Base-by-base conservation (phyloP, 1,139 yeast genomes). In the Lodderomyces elongisporus region DNA sequence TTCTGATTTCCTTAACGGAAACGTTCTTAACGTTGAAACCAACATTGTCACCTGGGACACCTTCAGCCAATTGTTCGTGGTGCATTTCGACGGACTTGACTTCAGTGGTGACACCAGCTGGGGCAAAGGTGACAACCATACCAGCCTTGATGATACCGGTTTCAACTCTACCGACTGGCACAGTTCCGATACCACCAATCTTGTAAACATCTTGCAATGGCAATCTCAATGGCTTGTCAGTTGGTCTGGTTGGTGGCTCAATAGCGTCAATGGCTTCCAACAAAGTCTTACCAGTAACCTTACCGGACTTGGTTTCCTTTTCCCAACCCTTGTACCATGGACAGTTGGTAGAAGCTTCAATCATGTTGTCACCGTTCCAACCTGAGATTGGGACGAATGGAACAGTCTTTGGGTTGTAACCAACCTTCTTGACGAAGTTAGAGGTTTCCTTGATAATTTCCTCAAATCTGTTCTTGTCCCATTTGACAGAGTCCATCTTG, bases 11-110 rank as follows among this genome's bases (percentile, higher is more conserved):
- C 83, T 83, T 83, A 56, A 84, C 91, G 70, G 93, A 84, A 62
- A 83, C 93, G 75, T 83, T 83, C 88, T 83, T 84, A 67, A 83
- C 89, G 82, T 83, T 83, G 91, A 83, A 84, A 64, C 94, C 93
- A 61, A 83, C 93, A 66, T 84, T 84, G 85, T 84, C 93, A 82
- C 93, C 93, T 75, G 93, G 93, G 45, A 77, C 62, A 81, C 91
- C 93, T 70, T 79, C 82, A 51, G 66, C 66, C 66, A 83, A 79
- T 67, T 77, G 83, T 74, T 83, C 91, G 83, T 83, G 93, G 72
- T 83, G 93, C 93, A 83, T 83, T 76, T 83, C 93, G 57, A 83
- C 91, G 70, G 93, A 83, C 77, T 83, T 83, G 66, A 83, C 93
- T 74, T 83, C 93, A 65, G 93, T 83, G 69, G 93, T 82, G 60